A percentile compares a stretch with the other conserved stretches of the same genome.
Conservation (phyloP, 2,329 filamentous ascomycete species). For the Cladosporium sp. region DNA sequence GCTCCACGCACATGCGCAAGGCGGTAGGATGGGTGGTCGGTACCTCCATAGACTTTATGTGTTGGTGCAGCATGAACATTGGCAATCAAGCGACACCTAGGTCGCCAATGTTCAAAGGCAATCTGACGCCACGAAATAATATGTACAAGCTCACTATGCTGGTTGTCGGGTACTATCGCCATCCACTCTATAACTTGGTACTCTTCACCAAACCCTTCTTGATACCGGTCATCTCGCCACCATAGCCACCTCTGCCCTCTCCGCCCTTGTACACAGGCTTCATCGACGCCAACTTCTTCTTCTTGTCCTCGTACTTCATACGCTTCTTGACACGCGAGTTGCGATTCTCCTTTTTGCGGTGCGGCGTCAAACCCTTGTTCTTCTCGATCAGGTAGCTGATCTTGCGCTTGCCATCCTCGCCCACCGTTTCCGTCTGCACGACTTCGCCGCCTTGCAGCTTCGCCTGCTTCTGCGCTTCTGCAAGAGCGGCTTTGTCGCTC, state of each 20-base stretch:
- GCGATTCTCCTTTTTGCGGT: constrained; percentile 86
- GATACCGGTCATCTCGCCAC: constrained; percentile 90
- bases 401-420: constrained; percentile 81
- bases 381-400: constrained; percentile 94
- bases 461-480: constrained; percentile 53
- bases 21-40: no score
- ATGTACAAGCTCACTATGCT: neutral
- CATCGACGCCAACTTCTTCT: constrained; percentile 91
- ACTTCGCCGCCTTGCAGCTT: constrained; percentile 57
- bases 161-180: neutral
- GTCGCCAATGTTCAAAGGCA: no score
- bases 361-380: constrained; percentile 91
- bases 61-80: no score
- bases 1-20: no score
- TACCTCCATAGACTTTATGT: no score
- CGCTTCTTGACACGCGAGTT: constrained; percentile 98
- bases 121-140: neutral
- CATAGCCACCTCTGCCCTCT: constrained; percentile 79
- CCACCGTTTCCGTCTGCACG: constrained; percentile 64
- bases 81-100: no score
- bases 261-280: constrained; percentile 82
- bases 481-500: constrained; percentile 67
- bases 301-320: constrained; percentile 91
- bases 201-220: constrained; percentile 91
- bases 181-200: constrained; percentile 66